Base-by-base conservation (phyloP, 139 green algal genomes). In the Desmodesmus armatus region DNA sequence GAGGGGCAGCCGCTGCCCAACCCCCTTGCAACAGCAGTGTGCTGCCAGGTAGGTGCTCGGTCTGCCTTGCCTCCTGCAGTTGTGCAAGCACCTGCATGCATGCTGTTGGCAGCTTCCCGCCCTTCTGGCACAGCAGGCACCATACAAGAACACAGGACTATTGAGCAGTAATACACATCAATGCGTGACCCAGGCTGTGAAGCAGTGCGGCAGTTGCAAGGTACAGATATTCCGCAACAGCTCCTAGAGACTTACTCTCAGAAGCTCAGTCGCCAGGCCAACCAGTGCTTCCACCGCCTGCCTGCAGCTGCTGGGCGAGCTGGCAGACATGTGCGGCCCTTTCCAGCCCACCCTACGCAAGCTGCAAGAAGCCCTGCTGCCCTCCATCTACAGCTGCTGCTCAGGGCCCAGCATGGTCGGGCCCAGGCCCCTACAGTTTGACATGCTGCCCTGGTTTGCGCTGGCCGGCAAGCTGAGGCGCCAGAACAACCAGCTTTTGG, bases 31-130 rank as follows among this genome's bases (percentile, higher is more conserved):
- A 94, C 88, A 21, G 90, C 91, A 23, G 91, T 94, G 9, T 92
- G 90, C 75, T 93, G 90, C 73, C 90, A 94, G 89, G 91, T 93
- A 47, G 15, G 86, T n/a, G 6, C n/a, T n/a, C n/a, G n/a, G n/a
- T n/a, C n/a, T n/a, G n/a, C n/a, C n/a, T n/a, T n/a, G n/a, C n/a
- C n/a, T n/a, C n/a, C n/a, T n/a, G n/a, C n/a, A n/a, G n/a, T n/a
- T n/a, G n/a, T n/a, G n/a, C n/a, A n/a, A n/a, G n/a, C n/a, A n/a
- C n/a, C n/a, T n/a, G n/a, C n/a, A n/a, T n/a, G n/a, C n/a, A n/a
- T n/a, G n/a, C n/a, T n/a, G n/a, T n/a, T n/a, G n/a, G n/a, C n/a
- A n/a, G n/a, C n/a, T n/a, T n/a, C n/a, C n/a, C n/a, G n/a, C n/a
- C n/a, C n/a, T n/a, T n/a, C n/a, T n/a, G n/a, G n/a, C n/a, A n/a